Conservation (phyloP, 2,329 filamentous ascomycete species). For the Blastomyces gilchristii region DNA sequence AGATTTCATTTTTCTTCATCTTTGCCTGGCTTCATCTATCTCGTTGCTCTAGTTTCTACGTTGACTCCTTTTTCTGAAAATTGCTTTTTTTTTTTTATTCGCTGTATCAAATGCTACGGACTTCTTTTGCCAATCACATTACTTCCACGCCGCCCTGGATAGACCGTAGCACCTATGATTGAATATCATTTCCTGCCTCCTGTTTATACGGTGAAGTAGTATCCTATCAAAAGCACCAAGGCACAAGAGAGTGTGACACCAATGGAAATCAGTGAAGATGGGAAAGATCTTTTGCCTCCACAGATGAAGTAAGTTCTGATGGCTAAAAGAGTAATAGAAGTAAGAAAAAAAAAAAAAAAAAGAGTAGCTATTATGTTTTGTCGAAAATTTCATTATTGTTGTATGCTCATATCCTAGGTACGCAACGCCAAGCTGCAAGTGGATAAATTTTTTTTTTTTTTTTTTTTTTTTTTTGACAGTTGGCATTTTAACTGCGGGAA, state of each 20-base stretch:
- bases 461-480: neutral
- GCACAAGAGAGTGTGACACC: neutral
- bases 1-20: neutral
- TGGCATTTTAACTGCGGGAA: neutral
- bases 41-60: neutral
- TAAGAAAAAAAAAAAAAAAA: no score
- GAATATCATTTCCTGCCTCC: neutral
- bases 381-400: no score
- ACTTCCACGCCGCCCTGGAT: neutral
- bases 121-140: neutral
- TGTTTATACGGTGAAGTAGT: neutral
- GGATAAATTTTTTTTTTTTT: no score
- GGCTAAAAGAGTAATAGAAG: neutral
- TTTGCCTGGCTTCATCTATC: neutral
- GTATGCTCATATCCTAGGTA: neutral
- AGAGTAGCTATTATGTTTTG: neutral
- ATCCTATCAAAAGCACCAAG: neutral
- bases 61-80: neutral
- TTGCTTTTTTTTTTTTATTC: neutral
- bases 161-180: neutral
- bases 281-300: neutral
- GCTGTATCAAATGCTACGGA: neutral
- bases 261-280: neutral
- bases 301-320: neutral
- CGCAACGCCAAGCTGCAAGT: neutral